Base-by-base conservation (phyloP, 805 yeast species). In the Vanderwaltozyma tropicalis region DNA sequence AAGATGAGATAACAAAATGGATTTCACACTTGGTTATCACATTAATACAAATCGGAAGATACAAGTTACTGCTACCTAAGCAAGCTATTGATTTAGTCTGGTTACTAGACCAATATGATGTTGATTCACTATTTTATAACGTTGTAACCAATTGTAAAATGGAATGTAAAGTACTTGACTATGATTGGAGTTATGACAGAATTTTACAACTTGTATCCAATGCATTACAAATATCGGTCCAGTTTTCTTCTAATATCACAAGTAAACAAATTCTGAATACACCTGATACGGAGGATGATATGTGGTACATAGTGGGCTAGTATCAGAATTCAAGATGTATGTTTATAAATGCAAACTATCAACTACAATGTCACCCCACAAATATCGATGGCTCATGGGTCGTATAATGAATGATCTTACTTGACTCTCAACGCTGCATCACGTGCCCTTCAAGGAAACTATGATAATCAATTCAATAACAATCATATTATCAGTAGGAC, bases 41-140 rank as follows among this genome's bases (percentile, higher is more conserved):
- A 29, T 28, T 50, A 2, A 14, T 50, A 14, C 42, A 43, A 27
- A 28, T 54, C 9, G 41, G 49, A 13, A 41, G 46, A 29, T 37
- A 30, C 20, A 40, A 42, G 27, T 32, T 43, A 5, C 34, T 50
- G 17, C 20, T 52, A 19, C 49, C 57, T 4, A 22, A 31, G 11
- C 41, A 41, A 16, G 38, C 47, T 4, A 34, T 46, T 12, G 55
- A 51, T 30, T 29, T 48, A 3, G 40, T 39, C 0, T 40, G 48
- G 45, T 32, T 52, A 25, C 36, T 55, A 27, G 47, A 48, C 9
- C 47, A 47, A 25, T 46, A 51, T 36, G 61, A 55, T 33, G 38
- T 54, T 10, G 61, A 55, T 33, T 46, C 49, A n/a, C 36, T 54
- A 19, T 48, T 55, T 31, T 55, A 52, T 37, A 41, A 47, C 32